These are phyloP conservation scores for Microbotryum intermedium DNA, from an alignment of 1,284 basidiomycete species.

Conservation along the genomic window DNA sequence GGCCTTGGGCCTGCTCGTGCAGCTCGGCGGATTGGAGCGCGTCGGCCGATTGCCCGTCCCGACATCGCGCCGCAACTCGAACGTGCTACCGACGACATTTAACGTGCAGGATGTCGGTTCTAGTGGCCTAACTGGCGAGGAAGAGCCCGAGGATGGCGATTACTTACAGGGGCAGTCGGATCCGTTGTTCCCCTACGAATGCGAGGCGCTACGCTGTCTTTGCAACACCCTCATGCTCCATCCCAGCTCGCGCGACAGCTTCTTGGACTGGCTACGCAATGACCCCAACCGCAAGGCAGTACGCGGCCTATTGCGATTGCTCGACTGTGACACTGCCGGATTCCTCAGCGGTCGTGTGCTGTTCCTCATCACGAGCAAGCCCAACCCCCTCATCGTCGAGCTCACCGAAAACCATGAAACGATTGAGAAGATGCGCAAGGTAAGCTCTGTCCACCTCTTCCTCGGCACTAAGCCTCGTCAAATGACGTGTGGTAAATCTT, in stretches of 20 bases:
- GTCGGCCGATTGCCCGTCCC: neutral
- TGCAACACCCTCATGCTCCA: conserved; percentile 28
- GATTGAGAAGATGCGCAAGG: conserved; percentile 6
- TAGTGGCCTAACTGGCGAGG: neutral
- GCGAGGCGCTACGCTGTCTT: conserved; percentile 26
- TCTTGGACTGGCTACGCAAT: conserved; percentile 13
- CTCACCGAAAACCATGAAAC: conserved; percentile 7
- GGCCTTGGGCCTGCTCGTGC: conserved; percentile 7
- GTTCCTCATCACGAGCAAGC: conserved; percentile 27
- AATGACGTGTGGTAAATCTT: no score
- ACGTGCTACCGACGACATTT: neutral
- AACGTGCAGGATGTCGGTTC: neutral
- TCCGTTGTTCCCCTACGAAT: conserved; percentile 6
- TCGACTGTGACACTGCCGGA: conserved; percentile 5
- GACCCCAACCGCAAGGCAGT: conserved; percentile 2
- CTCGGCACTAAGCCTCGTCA: neutral
- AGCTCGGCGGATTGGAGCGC: conserved; percentile 14
- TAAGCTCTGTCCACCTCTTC: no score
- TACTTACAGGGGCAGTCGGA: neutral
- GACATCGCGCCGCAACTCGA: neutral
- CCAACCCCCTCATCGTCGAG: conserved; percentile 18
- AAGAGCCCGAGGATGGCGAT: neutral
- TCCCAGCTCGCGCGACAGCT: conserved; percentile 21
- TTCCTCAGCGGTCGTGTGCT: conserved; percentile 24
- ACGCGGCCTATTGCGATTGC: conserved; percentile 13